Evolutionary conservation across 2,329 filamentous ascomycete genomes (phyloP).

Genomic region (Colletotrichum liriopes): DNA sequence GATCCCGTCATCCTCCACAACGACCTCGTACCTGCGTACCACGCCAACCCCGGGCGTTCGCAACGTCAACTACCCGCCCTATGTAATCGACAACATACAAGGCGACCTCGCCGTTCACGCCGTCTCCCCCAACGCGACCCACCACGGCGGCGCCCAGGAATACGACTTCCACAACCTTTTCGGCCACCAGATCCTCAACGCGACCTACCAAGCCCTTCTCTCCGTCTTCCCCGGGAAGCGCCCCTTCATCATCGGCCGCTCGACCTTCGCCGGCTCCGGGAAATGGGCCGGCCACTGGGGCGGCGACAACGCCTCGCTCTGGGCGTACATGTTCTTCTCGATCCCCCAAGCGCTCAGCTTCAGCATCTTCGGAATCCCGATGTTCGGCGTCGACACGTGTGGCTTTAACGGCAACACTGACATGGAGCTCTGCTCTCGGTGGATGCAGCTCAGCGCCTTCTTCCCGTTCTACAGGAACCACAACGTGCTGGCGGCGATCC

Average conservation of each 20-base stretch:
- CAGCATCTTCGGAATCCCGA: constrained; percentile 80
- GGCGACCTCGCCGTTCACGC: constrained; percentile 82
- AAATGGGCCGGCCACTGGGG: constrained; percentile 88
- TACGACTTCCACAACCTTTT: constrained; percentile 90
- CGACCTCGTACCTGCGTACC: constrained; percentile 56
- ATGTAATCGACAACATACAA: constrained; percentile 81
- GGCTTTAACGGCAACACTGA: constrained; percentile 79
- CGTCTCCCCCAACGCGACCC: constrained; percentile 83
- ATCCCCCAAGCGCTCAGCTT: constrained; percentile 86
- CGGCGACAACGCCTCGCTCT: constrained; percentile 80
- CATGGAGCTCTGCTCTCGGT: constrained; percentile 80
- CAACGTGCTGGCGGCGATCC: constrained; percentile 72
- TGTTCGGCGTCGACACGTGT: constrained; percentile 81
- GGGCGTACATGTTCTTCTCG: constrained; percentile 81
- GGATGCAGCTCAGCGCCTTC: constrained; percentile 82
- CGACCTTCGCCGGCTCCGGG: constrained; percentile 84
- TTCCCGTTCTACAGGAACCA: constrained; percentile 87
- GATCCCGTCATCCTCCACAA: constrained; percentile 50
- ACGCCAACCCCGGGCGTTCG: constrained; percentile 75
- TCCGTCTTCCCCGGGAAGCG: constrained; percentile 76
- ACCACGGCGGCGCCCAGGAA: constrained; percentile 79
- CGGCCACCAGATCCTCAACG: constrained; percentile 82
- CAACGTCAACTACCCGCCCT: constrained; percentile 82
- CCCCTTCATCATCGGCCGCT: constrained; percentile 88
- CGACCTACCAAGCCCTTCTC: constrained; percentile 81